Conservation (phyloP, 495 filamentous ascomycete species). For the Tuber microsphaerosporum region DNA sequence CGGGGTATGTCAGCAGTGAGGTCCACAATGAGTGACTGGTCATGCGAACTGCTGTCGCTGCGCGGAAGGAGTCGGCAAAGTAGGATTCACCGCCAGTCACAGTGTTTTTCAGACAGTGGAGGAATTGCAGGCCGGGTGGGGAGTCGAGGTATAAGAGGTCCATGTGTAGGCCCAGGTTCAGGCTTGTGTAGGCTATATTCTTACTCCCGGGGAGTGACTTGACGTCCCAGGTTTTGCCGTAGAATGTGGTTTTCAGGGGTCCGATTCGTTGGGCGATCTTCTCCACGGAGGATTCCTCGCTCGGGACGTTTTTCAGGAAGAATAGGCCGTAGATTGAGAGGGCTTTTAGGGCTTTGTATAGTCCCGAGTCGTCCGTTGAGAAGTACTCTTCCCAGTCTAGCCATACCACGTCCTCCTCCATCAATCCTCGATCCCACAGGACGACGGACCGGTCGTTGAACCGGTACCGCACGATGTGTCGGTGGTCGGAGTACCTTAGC, state of each 20-base stretch:
- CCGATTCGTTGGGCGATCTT: constrained; percentile 66
- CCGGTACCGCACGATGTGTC: constrained; percentile 23
- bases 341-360: constrained; percentile 51
- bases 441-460: constrained; percentile 34
- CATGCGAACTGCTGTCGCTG: constrained; percentile 49
- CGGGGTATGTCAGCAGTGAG: constrained; percentile 44
- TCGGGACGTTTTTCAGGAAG: constrained; percentile 69
- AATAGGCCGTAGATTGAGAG: constrained; percentile 60
- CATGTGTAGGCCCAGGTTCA: constrained; percentile 78
- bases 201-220: constrained; percentile 65
- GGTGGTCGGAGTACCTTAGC: constrained; percentile 15
- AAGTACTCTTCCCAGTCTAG: constrained; percentile 62
- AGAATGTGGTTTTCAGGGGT: constrained; percentile 71
- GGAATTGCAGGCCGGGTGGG: constrained; percentile 70
- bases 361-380: constrained; percentile 43
- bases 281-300: constrained; percentile 51
- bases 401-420: constrained; percentile 44
- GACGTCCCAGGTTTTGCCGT: constrained; percentile 86
- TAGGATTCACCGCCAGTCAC: constrained; percentile 71
- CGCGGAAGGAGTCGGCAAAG: constrained; percentile 65
- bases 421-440: constrained; percentile 43
- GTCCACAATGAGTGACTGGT: constrained; percentile 37
- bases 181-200: constrained; percentile 83
- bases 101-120: constrained; percentile 75
- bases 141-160: constrained; percentile 81